Evolutionary conservation across 129 eudicot species (phyloP), one percentile per base, ranked within the genome.

Genomic region (Scalesia atractyloides): DNA sequence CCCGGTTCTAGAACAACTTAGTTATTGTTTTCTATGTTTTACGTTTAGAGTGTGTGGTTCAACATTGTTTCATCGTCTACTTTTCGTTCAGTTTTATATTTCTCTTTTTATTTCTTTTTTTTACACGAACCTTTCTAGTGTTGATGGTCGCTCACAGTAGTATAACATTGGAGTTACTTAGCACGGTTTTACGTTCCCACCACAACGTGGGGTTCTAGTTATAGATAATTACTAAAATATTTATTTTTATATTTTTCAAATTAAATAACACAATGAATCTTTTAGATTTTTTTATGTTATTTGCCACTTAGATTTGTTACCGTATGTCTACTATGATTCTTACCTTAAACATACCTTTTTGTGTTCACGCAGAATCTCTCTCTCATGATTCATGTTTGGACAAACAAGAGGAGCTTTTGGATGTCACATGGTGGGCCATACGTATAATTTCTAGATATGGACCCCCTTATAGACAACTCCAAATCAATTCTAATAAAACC

Each of bases 361-460:
- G 33, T 11, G 59, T 47, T 26, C 44, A 22, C 39, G 46, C 73
- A 66, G 43, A 11, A 4, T 67, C 73, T 76, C 75, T 68, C 69
- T 76, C 64, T 59, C 20, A 68, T 68, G 52, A 76, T 76, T 68
- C 69, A 59, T 46, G 39, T 56, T 19, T 57, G 68, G 68, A 67
- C 69, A 76, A 76, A 75, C 58, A 66, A 44, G 36, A 4, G 54
- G n/a, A 12, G 68, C 50, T 56, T 68, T 68, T 66, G 16, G 36
- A 67, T 57, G 80, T 51, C 79, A 56, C 64, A 43, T 75, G 80
- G 50, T 67, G 75, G 80, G 34, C 74, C 74, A 59, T 26, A 17
- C 34, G 1, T 46, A 26, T 44, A 43, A 16, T 64, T 64, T 65
- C 26, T 36, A 52, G 34, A 41, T 7, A 44, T 48, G 60, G 58